Conservation (phyloP, 2,329 filamentous ascomycete species). For the Peltaster fructicola region DNA sequence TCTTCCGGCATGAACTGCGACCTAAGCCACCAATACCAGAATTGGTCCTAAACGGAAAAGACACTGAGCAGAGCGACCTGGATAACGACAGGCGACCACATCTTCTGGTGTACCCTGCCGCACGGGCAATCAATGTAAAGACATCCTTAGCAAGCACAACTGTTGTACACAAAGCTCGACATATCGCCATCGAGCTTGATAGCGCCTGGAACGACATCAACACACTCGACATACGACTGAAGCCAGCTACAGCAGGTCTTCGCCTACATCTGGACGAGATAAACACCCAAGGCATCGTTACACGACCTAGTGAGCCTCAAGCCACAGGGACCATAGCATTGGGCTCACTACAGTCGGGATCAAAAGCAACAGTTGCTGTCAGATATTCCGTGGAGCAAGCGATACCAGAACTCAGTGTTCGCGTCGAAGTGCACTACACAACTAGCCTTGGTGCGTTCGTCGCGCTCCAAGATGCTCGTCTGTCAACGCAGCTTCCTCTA, state of each 20-base stretch:
- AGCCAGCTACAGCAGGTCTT: constrained; percentile 42
- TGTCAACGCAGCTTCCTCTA: constrained; percentile 61
- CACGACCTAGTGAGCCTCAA: background rate
- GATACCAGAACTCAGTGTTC: constrained; percentile 50
- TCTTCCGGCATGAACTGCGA: constrained; percentile 47
- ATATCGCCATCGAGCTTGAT: constrained; percentile 53
- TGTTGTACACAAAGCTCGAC: constrained; percentile 66
- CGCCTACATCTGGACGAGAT: constrained; percentile 37
- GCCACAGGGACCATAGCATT: too few species aligned
- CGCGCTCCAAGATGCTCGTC: constrained; percentile 42
- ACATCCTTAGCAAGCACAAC: too few species aligned
- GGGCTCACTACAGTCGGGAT: constrained; percentile 16
- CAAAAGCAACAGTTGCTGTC: constrained; percentile 42
- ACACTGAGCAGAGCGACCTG: too few species aligned
- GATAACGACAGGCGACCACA: too few species aligned
- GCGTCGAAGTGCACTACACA: constrained; percentile 33
- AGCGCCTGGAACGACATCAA: constrained; percentile 56
- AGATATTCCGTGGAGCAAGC: constrained; percentile 77
- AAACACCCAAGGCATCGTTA: constrained; percentile 9
- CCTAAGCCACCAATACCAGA: constrained; percentile 8
- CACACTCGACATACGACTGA: constrained; percentile 32
- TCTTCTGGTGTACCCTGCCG: too few species aligned
- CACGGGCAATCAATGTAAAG: too few species aligned
- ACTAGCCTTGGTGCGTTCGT: constrained; percentile 12
- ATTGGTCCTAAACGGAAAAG: too few species aligned